These are phyloP conservation scores for Aspergillus biplanus DNA, from an alignment of 495 filamentous ascomycete genomes.

Conservation along the genomic window DNA sequence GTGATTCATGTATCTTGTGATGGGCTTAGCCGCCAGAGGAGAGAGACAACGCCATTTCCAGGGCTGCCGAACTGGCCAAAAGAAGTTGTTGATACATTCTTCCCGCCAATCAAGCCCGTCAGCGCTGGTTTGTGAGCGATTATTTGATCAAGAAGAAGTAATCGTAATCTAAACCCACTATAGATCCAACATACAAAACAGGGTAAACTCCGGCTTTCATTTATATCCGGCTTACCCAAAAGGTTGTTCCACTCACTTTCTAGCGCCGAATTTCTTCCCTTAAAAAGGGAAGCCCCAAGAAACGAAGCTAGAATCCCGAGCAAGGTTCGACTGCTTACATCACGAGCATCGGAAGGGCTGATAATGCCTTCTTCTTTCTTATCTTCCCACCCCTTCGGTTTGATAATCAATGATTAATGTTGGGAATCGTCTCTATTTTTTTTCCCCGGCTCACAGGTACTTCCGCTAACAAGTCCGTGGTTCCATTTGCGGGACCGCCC, in stretches of 20 bases:
- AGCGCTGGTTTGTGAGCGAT: background rate
- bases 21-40: background rate
- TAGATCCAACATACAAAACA: too few species aligned
- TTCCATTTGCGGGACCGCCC: slow-evolving; percentile 21
- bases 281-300: background rate
- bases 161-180: too few species aligned
- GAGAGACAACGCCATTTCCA: background rate
- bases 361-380: background rate
- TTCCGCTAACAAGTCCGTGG: background rate
- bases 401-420: slow-evolving; percentile 4
- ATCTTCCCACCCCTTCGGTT: too few species aligned
- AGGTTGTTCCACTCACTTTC: slow-evolving; percentile 5
- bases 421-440: background rate
- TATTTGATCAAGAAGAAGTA: too few species aligned
- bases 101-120: slow-evolving; percentile 3
- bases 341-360: slow-evolving; percentile 2
- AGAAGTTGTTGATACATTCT: background rate
- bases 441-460: background rate
- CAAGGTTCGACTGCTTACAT: slow-evolving; percentile 1
- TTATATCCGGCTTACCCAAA: background rate
- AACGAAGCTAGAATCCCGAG: background rate
- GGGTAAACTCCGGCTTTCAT: background rate
- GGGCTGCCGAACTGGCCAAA: background rate
- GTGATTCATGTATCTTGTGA: slow-evolving; percentile 4
- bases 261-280: slow-evolving; percentile 1